phyloP scores from a whole-genome alignment of 331 rosid species.

The Erythrophleum ivorense region DNA sequence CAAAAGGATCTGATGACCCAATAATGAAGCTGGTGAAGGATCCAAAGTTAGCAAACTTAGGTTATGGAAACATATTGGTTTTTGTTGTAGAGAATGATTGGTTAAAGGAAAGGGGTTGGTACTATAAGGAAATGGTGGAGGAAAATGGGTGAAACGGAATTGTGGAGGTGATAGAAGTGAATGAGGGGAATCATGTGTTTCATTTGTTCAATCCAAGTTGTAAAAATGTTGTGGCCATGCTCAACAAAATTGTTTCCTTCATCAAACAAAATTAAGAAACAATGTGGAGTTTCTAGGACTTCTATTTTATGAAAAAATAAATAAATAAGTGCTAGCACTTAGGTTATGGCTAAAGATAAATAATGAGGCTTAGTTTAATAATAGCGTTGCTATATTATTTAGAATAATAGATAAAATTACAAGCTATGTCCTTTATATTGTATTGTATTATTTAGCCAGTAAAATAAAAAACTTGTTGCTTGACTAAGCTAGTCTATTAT shows the following conservation, averaged over 20 bases:
- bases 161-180: slow-evolving; percentile 41
- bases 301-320: too few species aligned
- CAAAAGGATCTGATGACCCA: slow-evolving; percentile 46
- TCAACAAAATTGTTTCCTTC: slow-evolving; percentile 36
- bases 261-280: neutral
- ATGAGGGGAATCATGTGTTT: slow-evolving; percentile 47
- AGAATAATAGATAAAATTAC: too few species aligned
- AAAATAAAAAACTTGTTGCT: too few species aligned
- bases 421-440: too few species aligned
- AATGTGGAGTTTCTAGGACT: too few species aligned
- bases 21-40: slow-evolving; percentile 44
- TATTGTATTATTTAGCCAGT: too few species aligned
- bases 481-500: too few species aligned
- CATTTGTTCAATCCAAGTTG: slow-evolving; percentile 38
- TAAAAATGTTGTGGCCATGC: slow-evolving; percentile 41
- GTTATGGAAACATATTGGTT: slow-evolving; percentile 40
- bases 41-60: slow-evolving; percentile 41
- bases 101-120: slow-evolving; percentile 47
- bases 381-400: too few species aligned
- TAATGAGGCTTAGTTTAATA: too few species aligned
- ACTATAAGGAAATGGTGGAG: slow-evolving; percentile 41
- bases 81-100: slow-evolving; percentile 50
- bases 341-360: too few species aligned
- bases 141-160: slow-evolving; percentile 49
- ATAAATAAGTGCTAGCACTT: too few species aligned